Evolutionary conservation across 257 asterid genomes (phyloP).

Genomic region (Scutellaria barbata): DNA sequence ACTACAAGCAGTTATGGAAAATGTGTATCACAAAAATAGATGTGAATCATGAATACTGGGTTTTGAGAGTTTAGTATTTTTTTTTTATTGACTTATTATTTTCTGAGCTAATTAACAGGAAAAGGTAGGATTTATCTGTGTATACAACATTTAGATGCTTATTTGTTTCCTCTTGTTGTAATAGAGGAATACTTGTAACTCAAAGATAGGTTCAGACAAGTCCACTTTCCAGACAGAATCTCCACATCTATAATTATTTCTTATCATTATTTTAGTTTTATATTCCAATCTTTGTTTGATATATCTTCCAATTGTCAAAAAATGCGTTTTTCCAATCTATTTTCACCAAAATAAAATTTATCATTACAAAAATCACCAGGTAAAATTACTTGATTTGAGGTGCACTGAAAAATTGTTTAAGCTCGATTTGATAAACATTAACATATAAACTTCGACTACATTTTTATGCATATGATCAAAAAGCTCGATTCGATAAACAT

Average conservation of each 20-base stretch:
- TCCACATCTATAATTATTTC: not conserved
- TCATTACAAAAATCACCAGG: too few relatives aligned
- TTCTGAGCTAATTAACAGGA: not conserved
- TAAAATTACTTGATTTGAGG: too few relatives aligned
- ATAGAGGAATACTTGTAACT: conserved; percentile 9
- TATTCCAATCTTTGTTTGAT: too few relatives aligned
- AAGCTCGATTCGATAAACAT: too few relatives aligned
- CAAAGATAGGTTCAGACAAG: not conserved
- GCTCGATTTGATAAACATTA: too few relatives aligned
- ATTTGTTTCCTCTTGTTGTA: not conserved
- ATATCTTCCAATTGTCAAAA: too few relatives aligned
- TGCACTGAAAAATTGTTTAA: too few relatives aligned
- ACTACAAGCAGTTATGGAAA: not conserved
- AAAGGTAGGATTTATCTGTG: conserved; percentile 1
- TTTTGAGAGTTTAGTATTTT: not conserved
- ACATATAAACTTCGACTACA: too few relatives aligned
- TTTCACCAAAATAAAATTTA: too few relatives aligned
- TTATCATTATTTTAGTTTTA: too few relatives aligned
- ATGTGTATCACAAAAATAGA: not conserved
- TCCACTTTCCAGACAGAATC: not conserved
- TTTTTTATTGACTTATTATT: not conserved
- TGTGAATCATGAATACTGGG: not conserved
- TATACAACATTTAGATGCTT: conserved; percentile 1
- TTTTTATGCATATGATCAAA: too few relatives aligned
- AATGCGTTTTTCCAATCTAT: too few relatives aligned